Conservation (phyloP, 495 filamentous ascomycete species). For the Penicillium dipodomyicola region DNA sequence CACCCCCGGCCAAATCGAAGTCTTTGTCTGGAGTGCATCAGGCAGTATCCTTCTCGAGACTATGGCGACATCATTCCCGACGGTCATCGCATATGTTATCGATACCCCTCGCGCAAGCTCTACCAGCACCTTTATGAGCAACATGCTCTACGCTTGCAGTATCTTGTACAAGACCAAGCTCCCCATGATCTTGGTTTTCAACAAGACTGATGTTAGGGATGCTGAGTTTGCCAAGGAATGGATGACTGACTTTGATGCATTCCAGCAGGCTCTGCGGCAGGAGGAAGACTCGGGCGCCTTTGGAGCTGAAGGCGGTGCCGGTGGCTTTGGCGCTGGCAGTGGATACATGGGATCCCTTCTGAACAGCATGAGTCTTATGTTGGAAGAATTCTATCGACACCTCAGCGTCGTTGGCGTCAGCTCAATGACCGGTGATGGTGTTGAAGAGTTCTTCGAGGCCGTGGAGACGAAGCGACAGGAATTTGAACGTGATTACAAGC, state of each 20-base stretch:
- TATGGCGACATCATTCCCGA: slow-evolving; percentile 88
- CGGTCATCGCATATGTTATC: slow-evolving; percentile 94
- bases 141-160: slow-evolving; percentile 98
- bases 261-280: slow-evolving; percentile 76
- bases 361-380: slow-evolving; percentile 95
- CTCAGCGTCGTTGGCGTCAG: slow-evolving; percentile 89
- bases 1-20: slow-evolving; percentile 96
- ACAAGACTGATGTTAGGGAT: slow-evolving; percentile 94
- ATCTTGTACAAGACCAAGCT: slow-evolving; percentile 98
- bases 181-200: slow-evolving; percentile 97
- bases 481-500: slow-evolving; percentile 87
- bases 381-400: slow-evolving; percentile 96
- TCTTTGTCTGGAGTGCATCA: slow-evolving; percentile 95
- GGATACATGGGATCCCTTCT: slow-evolving; percentile 97
- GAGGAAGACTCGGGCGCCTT: slow-evolving; percentile 80
- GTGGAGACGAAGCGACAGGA: slow-evolving; percentile 84
- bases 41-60: slow-evolving; percentile 92
- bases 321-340: slow-evolving; percentile 64
- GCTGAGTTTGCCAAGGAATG: slow-evolving; percentile 93
- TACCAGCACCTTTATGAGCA: slow-evolving; percentile 97
- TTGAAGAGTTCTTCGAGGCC: slow-evolving; percentile 89
- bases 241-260: slow-evolving; percentile 99
- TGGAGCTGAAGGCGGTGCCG: slow-evolving; percentile 64
- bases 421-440: slow-evolving; percentile 85
- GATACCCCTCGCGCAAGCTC: slow-evolving; percentile 91